A percentile compares a stretch with the other conserved stretches of the same genome.
phyloP scores from a whole-genome alignment of 106 monocot species.

The Dactylorhiza incarnata region DNA sequence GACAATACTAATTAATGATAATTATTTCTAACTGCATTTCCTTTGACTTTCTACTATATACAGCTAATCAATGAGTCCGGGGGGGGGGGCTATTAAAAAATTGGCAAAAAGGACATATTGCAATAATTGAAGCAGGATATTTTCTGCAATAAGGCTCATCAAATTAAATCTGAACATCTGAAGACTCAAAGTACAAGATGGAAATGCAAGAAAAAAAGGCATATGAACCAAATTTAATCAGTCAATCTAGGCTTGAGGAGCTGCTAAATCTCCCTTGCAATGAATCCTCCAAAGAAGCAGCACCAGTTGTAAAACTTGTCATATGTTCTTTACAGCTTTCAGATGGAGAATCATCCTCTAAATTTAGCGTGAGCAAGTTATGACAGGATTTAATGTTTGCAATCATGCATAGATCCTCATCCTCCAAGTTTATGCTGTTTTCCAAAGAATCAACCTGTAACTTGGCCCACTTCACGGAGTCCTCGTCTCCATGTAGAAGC shows the following conservation, averaged over 20 bases:
- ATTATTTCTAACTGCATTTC: not conserved
- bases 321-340: slow-evolving; percentile 35
- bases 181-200: not conserved
- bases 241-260: slow-evolving; percentile 68
- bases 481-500: slow-evolving; percentile 70
- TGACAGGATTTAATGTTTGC: slow-evolving; percentile 51
- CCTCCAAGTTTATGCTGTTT: slow-evolving; percentile 18
- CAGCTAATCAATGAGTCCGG: not conserved
- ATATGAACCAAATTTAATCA: not conserved
- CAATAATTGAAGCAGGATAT: not conserved
- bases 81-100: not conserved
- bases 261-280: slow-evolving; percentile 59
- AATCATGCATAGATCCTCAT: slow-evolving; percentile 15
- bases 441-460: slow-evolving; percentile 21
- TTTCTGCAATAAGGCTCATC: not conserved
- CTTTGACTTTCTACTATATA: not conserved
- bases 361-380: slow-evolving; percentile 51
- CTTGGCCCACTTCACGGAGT: slow-evolving; percentile 33
- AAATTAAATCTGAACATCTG: not conserved
- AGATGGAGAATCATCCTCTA: slow-evolving; percentile 49
- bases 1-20: not conserved
- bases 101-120: not conserved
- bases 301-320: slow-evolving; percentile 27
- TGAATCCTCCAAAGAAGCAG: slow-evolving; percentile 63
- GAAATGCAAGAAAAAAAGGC: not conserved